Percentiles rank a stretch among this genome's conserved stretches.
These are phyloP conservation scores for Aspergillus amoenus DNA, from an alignment of 2,329 filamentous ascomycete genomes.

Conservation along the genomic window DNA sequence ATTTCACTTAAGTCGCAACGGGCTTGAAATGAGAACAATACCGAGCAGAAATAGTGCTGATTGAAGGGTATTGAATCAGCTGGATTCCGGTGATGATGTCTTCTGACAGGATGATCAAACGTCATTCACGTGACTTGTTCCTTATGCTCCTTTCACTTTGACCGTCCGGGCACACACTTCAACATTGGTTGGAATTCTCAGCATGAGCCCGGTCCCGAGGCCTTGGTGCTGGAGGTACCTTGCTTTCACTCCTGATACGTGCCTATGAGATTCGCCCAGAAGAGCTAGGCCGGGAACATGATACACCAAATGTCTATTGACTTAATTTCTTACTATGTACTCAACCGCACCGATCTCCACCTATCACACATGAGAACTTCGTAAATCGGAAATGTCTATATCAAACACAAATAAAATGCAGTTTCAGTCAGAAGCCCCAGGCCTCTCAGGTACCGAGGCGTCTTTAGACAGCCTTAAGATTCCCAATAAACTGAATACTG, in stretches of 20 bases:
- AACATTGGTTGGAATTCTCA: no score
- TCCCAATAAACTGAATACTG: constrained; percentile 9
- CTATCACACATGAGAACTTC: constrained; percentile 8
- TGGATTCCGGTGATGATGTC: not conserved
- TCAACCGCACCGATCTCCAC: not conserved
- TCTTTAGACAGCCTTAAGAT: not conserved
- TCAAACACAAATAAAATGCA: constrained; percentile 1
- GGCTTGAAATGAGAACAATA: not conserved
- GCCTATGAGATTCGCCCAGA: not conserved
- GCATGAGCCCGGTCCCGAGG: no score
- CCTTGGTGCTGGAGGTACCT: not conserved
- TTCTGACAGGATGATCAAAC: not conserved
- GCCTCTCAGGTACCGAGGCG: constrained; percentile 2
- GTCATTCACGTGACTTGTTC: not conserved
- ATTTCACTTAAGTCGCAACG: not conserved
- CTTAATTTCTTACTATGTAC: constrained; percentile 7
- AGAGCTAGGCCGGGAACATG: not conserved
- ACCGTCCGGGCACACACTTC: no score
- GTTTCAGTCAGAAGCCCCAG: constrained; percentile 9
- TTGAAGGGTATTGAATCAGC: not conserved
- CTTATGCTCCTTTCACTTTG: not conserved
- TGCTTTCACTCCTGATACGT: not conserved
- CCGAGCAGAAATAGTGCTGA: not conserved
- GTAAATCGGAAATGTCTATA: constrained; percentile 11
- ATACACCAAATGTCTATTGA: not conserved